Conservation (phyloP, 2,329 filamentous ascomycete species). For the Verticillium alfalfae region DNA sequence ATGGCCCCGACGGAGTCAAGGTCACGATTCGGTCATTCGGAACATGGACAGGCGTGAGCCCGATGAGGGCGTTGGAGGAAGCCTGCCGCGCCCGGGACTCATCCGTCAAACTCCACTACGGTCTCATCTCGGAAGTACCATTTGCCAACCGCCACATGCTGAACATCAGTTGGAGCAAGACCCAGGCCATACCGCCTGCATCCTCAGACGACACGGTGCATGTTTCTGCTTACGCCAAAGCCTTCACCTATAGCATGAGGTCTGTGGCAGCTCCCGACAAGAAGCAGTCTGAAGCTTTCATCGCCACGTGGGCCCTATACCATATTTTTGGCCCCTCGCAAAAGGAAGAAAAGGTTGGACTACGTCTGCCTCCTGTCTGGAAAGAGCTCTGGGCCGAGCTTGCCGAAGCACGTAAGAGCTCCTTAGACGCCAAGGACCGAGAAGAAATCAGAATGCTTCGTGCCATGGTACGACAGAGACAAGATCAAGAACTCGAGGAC, state of each 20-base stretch:
- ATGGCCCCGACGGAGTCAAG: constrained; percentile 44
- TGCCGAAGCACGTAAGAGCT: constrained; percentile 61
- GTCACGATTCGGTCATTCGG: constrained; percentile 77
- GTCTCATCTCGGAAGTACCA: constrained; percentile 63
- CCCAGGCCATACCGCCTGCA: constrained; percentile 47
- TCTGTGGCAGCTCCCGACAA: constrained; percentile 66
- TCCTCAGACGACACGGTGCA: constrained; percentile 31
- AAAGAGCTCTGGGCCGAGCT: constrained; percentile 83
- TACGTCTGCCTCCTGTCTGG: constrained; percentile 75
- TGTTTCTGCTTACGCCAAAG: constrained; percentile 37
- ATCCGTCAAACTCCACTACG: constrained; percentile 61
- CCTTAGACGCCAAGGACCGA: constrained; percentile 67
- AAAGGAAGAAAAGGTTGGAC: constrained; percentile 80
- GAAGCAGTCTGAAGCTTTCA: constrained; percentile 81
- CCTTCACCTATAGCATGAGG: constrained; percentile 67
- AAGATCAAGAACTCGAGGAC: constrained; percentile 65
- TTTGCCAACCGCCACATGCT: constrained; percentile 74
- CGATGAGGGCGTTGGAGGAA: constrained; percentile 75
- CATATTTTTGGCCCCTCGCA: constrained; percentile 69
- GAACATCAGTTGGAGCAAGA: constrained; percentile 72
- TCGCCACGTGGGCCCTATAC: constrained; percentile 78
- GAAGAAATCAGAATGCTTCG: constrained; percentile 62
- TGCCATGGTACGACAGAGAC: constrained; percentile 60
- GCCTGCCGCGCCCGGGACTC: constrained; percentile 79
- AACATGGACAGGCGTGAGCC: constrained; percentile 71